phyloP scores from a whole-genome alignment of 2,329 filamentous ascomycete genomes.

The Colletotrichum eleusines region DNA sequence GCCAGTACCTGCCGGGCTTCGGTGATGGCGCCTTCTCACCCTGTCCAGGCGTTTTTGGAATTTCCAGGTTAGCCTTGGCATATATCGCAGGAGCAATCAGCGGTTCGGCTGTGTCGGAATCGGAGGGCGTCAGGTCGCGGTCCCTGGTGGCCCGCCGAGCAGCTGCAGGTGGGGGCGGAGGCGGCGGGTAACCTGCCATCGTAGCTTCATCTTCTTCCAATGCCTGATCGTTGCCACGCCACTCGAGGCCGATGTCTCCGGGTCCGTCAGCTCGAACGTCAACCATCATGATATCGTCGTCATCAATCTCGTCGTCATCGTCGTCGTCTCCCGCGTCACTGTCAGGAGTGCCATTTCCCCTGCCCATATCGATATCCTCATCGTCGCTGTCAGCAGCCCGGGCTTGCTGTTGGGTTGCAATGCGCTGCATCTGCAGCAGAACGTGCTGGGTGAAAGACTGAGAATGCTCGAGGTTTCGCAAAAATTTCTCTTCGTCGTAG shows the following conservation, averaged over 20 bases:
- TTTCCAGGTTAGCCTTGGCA: conserved; percentile 74
- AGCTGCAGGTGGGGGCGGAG: conserved; percentile 66
- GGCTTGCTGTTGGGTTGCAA: conserved; percentile 44
- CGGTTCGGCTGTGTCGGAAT: conserved; percentile 78
- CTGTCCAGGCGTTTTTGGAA: conserved; percentile 85
- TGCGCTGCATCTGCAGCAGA: conserved; percentile 48
- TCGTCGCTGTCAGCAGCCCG: conserved; percentile 56
- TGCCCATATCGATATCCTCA: conserved; percentile 46
- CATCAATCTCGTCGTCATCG: conserved; percentile 61
- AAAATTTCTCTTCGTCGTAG: conserved; percentile 81
- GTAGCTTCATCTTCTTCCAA: conserved; percentile 83
- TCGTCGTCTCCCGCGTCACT: conserved; percentile 46
- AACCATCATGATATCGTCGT: conserved; percentile 70
- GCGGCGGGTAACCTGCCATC: conserved; percentile 78
- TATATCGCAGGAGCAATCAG: conserved; percentile 72
- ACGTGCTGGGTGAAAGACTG: conserved; percentile 53
- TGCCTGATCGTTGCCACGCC: conserved; percentile 71
- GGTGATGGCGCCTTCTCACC: conserved; percentile 61
- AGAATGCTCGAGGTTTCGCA: conserved; percentile 55
- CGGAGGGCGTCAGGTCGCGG: conserved; percentile 75
- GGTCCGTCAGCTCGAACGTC: conserved; percentile 61
- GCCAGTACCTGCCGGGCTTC: conserved; percentile 85
- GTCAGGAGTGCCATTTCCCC: conserved; percentile 40
- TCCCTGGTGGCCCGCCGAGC: conserved; percentile 60
- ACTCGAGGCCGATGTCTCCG: conserved; percentile 62